These are phyloP conservation scores for Apocynum venetum DNA, from an alignment of 257 asterid species.

Conservation along the genomic window DNA sequence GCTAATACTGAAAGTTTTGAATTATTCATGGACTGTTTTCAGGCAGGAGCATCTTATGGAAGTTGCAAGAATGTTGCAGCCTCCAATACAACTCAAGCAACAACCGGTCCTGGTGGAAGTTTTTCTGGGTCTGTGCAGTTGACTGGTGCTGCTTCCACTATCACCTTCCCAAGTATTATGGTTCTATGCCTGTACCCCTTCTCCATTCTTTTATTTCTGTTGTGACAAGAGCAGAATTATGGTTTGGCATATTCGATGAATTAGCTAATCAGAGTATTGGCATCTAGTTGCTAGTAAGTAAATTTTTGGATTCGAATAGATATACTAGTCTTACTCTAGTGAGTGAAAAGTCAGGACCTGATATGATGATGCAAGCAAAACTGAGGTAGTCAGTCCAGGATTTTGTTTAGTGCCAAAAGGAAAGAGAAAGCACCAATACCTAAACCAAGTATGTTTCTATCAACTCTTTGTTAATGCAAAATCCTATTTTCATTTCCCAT, in stretches of 20 bases:
- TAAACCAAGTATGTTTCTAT: not conserved
- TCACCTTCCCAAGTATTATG: conserved; percentile 26
- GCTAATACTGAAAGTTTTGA: not conserved
- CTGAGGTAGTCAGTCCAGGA: not conserved
- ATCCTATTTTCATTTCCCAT: not conserved
- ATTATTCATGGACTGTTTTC: conserved; percentile 25
- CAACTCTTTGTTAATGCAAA: not conserved
- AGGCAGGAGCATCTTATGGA: conserved; percentile 83
- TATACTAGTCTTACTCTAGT: conserved; percentile 5
- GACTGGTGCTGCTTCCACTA: conserved; percentile 57
- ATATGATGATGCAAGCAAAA: not conserved
- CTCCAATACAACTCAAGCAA: conserved; percentile 44
- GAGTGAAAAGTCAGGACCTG: not conserved
- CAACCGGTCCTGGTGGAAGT: conserved; percentile 55
- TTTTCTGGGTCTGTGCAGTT: conserved; percentile 93
- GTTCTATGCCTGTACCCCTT: conserved; percentile 26
- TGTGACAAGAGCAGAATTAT: conserved; percentile 26
- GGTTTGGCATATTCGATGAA: conserved; percentile 15
- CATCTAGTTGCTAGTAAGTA: conserved; percentile 16
- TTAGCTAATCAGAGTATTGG: conserved; percentile 12
- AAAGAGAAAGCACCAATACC: not conserved
- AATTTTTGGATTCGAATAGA: conserved; percentile 45
- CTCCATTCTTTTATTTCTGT: conserved; percentile 23
- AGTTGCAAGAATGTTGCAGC: conserved; percentile 58
- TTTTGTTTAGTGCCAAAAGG: not conserved